A percentile compares a stretch with the other conserved stretches of the same genome.
These are phyloP conservation scores for Gracilaria gracilis DNA, from an alignment of 23 red algal genomes.

Conservation along the genomic window DNA sequence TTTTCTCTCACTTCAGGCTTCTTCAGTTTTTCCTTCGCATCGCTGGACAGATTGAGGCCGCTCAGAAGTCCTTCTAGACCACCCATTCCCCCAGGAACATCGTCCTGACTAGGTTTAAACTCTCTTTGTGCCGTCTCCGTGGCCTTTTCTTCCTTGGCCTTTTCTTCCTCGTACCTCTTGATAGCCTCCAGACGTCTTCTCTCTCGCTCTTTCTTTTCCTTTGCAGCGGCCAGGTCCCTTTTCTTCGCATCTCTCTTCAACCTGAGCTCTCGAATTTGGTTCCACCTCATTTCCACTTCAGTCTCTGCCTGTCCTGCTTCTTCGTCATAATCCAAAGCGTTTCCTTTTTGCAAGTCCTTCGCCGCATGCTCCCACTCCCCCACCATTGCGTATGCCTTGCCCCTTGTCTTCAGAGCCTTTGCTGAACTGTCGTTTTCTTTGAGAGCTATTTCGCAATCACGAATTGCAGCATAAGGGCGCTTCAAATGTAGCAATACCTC, in stretches of 20 bases:
- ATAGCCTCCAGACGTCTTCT: slow-evolving; percentile 14
- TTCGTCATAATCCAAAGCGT: slow-evolving; percentile 69
- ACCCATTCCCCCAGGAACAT: not conserved
- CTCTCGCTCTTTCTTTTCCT: slow-evolving; percentile 49
- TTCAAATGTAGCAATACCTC: slow-evolving; percentile 63
- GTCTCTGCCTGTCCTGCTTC: slow-evolving; percentile 32
- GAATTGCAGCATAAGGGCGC: slow-evolving; percentile 62
- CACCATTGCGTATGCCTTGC: slow-evolving; percentile 54
- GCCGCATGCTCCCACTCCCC: slow-evolving; percentile 70
- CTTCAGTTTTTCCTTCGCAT: slow-evolving; percentile 62
- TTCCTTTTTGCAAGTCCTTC: slow-evolving; percentile 54
- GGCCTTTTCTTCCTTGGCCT: slow-evolving; percentile 50
- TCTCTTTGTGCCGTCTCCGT: not conserved
- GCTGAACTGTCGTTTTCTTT: slow-evolving; percentile 58
- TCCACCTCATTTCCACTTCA: slow-evolving; percentile 56
- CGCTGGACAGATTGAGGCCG: slow-evolving; percentile 38
- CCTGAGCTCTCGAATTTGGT: slow-evolving; percentile 52
- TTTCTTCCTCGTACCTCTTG: slow-evolving; percentile 56
- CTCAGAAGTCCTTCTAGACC: slow-evolving; percentile 27
- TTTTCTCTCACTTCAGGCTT: slow-evolving; percentile 62
- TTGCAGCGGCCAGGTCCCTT: slow-evolving; percentile 5
- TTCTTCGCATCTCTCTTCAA: slow-evolving; percentile 50
- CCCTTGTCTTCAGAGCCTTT: slow-evolving; percentile 67
- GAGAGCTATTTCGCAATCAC: slow-evolving; percentile 64
- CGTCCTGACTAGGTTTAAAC: not conserved